These are phyloP conservation scores for Flueggea neowawraea DNA, from an alignment of 441 rosid species.

Conservation along the genomic window DNA sequence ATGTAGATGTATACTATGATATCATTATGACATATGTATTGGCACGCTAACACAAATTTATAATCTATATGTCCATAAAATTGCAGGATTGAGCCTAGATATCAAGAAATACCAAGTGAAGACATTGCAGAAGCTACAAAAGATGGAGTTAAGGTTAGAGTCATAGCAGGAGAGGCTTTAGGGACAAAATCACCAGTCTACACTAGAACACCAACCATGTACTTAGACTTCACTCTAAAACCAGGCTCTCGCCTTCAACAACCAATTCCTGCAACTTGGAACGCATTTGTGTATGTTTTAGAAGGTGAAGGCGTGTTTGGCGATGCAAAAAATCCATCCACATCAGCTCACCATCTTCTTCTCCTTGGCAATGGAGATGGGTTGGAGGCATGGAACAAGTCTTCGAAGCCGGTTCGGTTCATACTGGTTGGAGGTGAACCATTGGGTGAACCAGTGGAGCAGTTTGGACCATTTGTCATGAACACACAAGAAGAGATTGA, in stretches of 20 bases:
- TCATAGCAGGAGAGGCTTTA: conserved; percentile 84
- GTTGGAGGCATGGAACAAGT: conserved; percentile 74
- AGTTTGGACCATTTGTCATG: conserved; percentile 93
- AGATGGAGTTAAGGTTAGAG: conserved; percentile 67
- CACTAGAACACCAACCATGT: conserved; percentile 90
- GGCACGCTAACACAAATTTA: no score
- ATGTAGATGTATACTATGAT: no score
- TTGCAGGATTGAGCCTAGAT: conserved; percentile 72
- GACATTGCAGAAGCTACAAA: conserved; percentile 59
- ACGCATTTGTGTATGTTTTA: conserved; percentile 66
- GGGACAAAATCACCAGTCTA: conserved; percentile 65
- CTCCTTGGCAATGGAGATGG: conserved; percentile 61
- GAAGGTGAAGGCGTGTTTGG: conserved; percentile 80
- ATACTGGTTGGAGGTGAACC: conserved; percentile 82
- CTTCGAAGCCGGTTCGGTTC: conserved; percentile 52
- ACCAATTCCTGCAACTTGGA: conserved; percentile 60
- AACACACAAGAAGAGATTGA: conserved; percentile 87
- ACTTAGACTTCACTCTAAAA: conserved; percentile 68
- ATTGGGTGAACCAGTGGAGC: conserved; percentile 67
- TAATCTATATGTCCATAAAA: neutral
- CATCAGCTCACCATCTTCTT: conserved; percentile 54
- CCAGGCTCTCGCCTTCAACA: conserved; percentile 66
- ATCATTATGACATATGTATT: no score
- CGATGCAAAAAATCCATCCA: conserved; percentile 23
- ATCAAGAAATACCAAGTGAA: conserved; percentile 67